A percentile compares a stretch with the other conserved stretches of the same genome.
phyloP scores from a whole-genome alignment of 495 filamentous ascomycete genomes.

The Neurospora discreta region DNA sequence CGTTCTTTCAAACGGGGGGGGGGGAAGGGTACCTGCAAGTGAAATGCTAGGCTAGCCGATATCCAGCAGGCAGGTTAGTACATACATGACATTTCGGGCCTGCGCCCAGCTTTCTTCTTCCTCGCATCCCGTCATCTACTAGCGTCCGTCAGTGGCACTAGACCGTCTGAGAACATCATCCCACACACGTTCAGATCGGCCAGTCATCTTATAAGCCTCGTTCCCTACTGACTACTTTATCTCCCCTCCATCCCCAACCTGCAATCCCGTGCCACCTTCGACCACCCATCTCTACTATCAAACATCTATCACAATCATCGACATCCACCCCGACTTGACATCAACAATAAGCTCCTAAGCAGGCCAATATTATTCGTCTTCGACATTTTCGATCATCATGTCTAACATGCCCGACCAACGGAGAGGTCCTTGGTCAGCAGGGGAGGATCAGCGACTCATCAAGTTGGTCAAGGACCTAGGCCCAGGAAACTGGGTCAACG shows the following conservation, averaged over 20 bases:
- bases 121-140: background rate
- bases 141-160: background rate
- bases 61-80: background rate
- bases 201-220: background rate
- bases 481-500: constrained; percentile 85
- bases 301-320: background rate
- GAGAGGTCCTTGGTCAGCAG: constrained; percentile 73
- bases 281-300: background rate
- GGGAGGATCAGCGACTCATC: constrained; percentile 65
- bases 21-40: background rate
- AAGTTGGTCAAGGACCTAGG: constrained; percentile 66
- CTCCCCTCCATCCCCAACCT: background rate
- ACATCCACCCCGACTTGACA: background rate
- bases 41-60: background rate
- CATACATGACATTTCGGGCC: background rate
- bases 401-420: constrained; percentile 5
- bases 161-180: background rate
- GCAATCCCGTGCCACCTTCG: background rate
- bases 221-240: background rate
- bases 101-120: background rate
- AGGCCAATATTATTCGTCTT: background rate
- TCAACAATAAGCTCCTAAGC: background rate
- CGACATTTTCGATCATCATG: background rate
- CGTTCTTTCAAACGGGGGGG: background rate
- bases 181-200: background rate